Evolutionary conservation across 2,329 filamentous ascomycete species (phyloP).

Genomic region (Elsinoe fawcettii): DNA sequence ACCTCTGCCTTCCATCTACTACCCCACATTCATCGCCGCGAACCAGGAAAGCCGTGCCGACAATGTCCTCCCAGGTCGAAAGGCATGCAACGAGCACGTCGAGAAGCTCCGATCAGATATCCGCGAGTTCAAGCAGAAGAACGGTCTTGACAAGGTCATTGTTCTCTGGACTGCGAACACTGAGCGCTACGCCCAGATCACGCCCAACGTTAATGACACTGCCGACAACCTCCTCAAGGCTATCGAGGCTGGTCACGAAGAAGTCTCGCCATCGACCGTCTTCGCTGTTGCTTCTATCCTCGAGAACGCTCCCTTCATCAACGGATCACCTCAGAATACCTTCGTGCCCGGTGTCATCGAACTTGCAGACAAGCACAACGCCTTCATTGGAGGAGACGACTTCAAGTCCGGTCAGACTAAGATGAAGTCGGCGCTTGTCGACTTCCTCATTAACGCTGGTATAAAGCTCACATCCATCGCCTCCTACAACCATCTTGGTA

Average conservation of each 20-base stretch:
- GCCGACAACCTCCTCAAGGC: slow-evolving; percentile 85
- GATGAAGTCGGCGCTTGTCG: slow-evolving; percentile 98
- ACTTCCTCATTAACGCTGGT: slow-evolving; percentile 96
- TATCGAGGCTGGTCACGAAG: slow-evolving; percentile 77
- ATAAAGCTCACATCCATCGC: slow-evolving; percentile 99
- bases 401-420: slow-evolving; percentile 99
- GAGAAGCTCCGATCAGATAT: slow-evolving; percentile 92
- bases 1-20: slow-evolving; percentile 92
- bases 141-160: slow-evolving; percentile 88
- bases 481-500: slow-evolving; percentile 98
- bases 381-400: slow-evolving; percentile 95
- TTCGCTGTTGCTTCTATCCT: slow-evolving; percentile 93
- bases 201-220: slow-evolving; percentile 89
- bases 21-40: slow-evolving; percentile 97
- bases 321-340: slow-evolving; percentile 97
- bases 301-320: slow-evolving; percentile 90
- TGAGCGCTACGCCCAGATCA: slow-evolving; percentile 85
- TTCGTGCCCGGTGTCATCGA: slow-evolving; percentile 90
- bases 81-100: slow-evolving; percentile 79
- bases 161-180: slow-evolving; percentile 99
- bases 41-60: slow-evolving; percentile 97
- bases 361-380: slow-evolving; percentile 75
- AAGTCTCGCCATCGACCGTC: slow-evolving; percentile 90
- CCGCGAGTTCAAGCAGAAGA: slow-evolving; percentile 81
- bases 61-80: slow-evolving; percentile 75